Base-by-base conservation (phyloP, 768 basidiomycete species). In the Gautieria morchelliformis region DNA sequence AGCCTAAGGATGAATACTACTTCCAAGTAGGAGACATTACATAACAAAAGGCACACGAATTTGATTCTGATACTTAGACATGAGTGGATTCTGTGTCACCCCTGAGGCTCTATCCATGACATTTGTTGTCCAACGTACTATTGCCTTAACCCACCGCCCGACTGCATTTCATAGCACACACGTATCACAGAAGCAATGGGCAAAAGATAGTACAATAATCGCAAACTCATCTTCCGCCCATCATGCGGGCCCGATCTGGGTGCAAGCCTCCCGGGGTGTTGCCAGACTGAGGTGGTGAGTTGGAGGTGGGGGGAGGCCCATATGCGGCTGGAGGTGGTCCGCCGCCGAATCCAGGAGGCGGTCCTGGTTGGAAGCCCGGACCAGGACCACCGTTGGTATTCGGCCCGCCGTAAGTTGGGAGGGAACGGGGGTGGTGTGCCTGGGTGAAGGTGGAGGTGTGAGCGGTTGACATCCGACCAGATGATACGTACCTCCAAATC, bases 241-340 rank as follows among this genome's bases (percentile, higher is more conserved):
- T 82, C 89, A 92, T 90, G 58, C 87, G 77, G 69, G 88, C 63
- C 59, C 89, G 79, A 69, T 92, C 89, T 10, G 89, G 89, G 67
- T 92, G 89, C 62, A 92, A 89, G 19, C 77, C 78, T n/a, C 75
- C 81, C 44, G 85, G 83, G 19, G 78, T 19, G 59, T 22, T 1
- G 67, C n/a, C n/a, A n/a, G n/a, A n/a, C n/a, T n/a, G n/a, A n/a
- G n/a, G n/a, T n/a, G n/a, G n/a, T n/a, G n/a, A 57, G 60, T 67
- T 69, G 63, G 69, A 72, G 58, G 66, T 69, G 19, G 63, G 64
- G n/a, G 71, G 71, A 17, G 67, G 67, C 7, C 68, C 69, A 46
- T 60, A 58, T 37, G 58, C 35, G 33, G 41, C 52, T 59, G 40
- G n/a, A n/a, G n/a, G n/a, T n/a, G n/a, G n/a, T n/a, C n/a, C n/a